Evolutionary conservation across 2,329 filamentous ascomycete species (phyloP).

Genomic region (Bipolaris cookei): DNA sequence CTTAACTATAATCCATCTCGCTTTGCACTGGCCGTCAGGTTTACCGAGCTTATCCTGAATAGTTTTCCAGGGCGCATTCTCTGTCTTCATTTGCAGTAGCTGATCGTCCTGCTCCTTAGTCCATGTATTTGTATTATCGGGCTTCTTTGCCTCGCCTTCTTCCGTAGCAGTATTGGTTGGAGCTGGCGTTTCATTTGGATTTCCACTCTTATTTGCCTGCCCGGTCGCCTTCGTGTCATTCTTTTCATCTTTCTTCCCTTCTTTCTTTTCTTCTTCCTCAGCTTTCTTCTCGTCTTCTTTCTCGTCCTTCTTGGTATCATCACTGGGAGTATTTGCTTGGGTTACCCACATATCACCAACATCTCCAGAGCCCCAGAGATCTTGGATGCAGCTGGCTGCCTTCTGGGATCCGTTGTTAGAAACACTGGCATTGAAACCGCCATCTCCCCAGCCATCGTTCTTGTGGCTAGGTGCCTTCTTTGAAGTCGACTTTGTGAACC

Average conservation of each 20-base stretch:
- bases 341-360: neutral
- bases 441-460: neutral
- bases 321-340: neutral
- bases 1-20: slow-evolving; percentile 48
- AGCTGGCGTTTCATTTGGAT: neutral
- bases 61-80: slow-evolving; percentile 36
- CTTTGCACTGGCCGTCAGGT: slow-evolving; percentile 13
- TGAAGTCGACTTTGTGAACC: neutral
- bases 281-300: neutral
- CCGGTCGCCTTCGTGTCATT: neutral
- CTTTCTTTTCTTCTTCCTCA: slow-evolving; percentile 1
- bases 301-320: neutral
- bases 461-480: slow-evolving; percentile 8
- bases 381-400: neutral
- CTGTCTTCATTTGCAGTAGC: slow-evolving; percentile 47
- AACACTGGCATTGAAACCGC: neutral
- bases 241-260: slow-evolving; percentile 1
- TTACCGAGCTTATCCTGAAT: slow-evolving; percentile 44
- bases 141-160: neutral
- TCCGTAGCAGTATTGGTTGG: neutral
- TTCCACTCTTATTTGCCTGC: neutral
- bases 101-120: slow-evolving; percentile 52
- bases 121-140: slow-evolving; percentile 24
- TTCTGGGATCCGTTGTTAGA: neutral
- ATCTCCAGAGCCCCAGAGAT: neutral